Percentiles rank a stretch among this genome's conserved stretches.
These are phyloP conservation scores for Ustilago cynodontis DNA, from an alignment of 1,284 basidiomycete genomes.

Conservation along the genomic window DNA sequence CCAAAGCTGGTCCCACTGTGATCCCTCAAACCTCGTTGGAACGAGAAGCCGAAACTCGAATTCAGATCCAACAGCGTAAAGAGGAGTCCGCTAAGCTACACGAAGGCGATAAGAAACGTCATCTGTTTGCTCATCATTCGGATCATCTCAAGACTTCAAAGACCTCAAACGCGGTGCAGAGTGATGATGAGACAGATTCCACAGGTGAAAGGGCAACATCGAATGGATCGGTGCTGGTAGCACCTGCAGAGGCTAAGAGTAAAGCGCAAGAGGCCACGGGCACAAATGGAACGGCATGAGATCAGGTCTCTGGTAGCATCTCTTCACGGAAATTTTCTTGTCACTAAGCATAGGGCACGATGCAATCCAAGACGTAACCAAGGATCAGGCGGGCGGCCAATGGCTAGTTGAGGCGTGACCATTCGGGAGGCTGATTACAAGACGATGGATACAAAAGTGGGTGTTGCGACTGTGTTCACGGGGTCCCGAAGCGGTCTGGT, in stretches of 20 bases:
- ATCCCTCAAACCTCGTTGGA: slow-evolving; percentile 44
- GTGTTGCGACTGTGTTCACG: not conserved
- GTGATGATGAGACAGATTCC: slow-evolving; percentile 28
- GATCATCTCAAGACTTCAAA: slow-evolving; percentile 31
- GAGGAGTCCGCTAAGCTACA: slow-evolving; percentile 42
- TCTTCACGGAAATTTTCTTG: not conserved
- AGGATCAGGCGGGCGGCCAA: not conserved
- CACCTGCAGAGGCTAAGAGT: not conserved
- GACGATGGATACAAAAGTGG: not conserved
- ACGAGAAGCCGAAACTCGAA: slow-evolving; percentile 36
- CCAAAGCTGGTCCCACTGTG: slow-evolving; percentile 28
- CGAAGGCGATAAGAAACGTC: slow-evolving; percentile 34
- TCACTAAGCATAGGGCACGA: not conserved
- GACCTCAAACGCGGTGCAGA: not conserved
- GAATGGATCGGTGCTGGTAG: not conserved
- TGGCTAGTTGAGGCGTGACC: not conserved
- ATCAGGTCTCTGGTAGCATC: not conserved
- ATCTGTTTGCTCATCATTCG: slow-evolving; percentile 18
- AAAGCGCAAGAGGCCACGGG: not conserved
- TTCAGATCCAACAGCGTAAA: slow-evolving; percentile 44
- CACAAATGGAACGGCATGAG: not conserved
- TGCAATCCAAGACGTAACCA: not conserved
- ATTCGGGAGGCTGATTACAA: not conserved
- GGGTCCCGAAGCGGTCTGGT: not conserved
- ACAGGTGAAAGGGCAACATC: slow-evolving; percentile 19